A percentile compares a stretch with the other conserved stretches of the same genome.
These are phyloP conservation scores for Phytophthora podocarpi DNA, from an alignment of 352 stramenopile species.

Conservation along the genomic window DNA sequence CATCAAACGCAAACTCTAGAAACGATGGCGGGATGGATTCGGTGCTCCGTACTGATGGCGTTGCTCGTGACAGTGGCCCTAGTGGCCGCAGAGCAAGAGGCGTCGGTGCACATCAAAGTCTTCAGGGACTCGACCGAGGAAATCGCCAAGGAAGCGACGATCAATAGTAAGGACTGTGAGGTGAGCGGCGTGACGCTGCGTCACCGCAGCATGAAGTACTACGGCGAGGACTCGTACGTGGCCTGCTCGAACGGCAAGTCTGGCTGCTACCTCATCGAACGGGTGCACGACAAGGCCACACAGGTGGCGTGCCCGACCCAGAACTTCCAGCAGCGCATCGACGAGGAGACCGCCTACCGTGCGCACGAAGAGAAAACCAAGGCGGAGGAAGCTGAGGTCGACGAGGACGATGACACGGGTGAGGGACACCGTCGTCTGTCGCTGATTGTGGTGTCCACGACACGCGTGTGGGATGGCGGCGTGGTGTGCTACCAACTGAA, in stretches of 20 bases:
- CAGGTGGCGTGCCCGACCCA: constrained; percentile 61
- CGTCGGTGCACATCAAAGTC: constrained; percentile 26
- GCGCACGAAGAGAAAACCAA: constrained; percentile 20
- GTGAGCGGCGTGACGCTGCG: constrained; percentile 60
- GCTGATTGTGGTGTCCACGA: constrained; percentile 63
- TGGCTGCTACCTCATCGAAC: constrained; percentile 70
- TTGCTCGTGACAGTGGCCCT: constrained; percentile 23
- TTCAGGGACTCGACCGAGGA: constrained; percentile 6
- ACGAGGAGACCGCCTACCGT: constrained; percentile 39
- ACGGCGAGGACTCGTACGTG: constrained; percentile 73
- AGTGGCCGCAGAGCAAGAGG: constrained; percentile 28
- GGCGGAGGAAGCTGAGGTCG: constrained; percentile 6
- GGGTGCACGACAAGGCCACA: constrained; percentile 58
- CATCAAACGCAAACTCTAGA: constrained; percentile 5
- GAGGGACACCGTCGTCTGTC: constrained; percentile 55
- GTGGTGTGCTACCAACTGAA: constrained; percentile 82
- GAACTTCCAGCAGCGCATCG: constrained; percentile 45
- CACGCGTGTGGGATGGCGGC: constrained; percentile 65
- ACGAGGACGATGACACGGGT: constrained; percentile 24
- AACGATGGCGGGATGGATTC: constrained; percentile 35
- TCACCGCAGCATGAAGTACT: constrained; percentile 76
- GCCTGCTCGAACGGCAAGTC: constrained; percentile 65
- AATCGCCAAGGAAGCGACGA: constrained; percentile 2
- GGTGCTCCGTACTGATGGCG: constrained; percentile 21
- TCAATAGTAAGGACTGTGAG: constrained; percentile 48